Evolutionary conservation across 2,329 filamentous ascomycete genomes (phyloP), one percentile per base, ranked within the genome.

Genomic region (Colletotrichum lupini): DNA sequence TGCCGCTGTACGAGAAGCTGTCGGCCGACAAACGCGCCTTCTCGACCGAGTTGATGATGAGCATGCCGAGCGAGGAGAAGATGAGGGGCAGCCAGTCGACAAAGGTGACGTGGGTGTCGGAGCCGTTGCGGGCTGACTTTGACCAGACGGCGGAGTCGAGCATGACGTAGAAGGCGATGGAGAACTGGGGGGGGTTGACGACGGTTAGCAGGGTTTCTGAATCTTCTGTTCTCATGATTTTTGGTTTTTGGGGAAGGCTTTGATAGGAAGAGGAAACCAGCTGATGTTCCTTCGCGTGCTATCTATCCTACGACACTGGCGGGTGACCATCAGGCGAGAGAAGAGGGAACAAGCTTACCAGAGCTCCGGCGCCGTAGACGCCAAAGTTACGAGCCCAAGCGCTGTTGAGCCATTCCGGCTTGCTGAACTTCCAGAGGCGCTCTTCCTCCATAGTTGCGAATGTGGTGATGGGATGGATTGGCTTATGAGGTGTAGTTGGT

Each of bases 11-110:
- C 75, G 86, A 88, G 81, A 91, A 91, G 68, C 85, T 88, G 83
- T 93, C 90, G 77, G 88, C 86, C 77, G 89, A 89, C 75, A 93
- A 86, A 66, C 91, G 88, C 73, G 90, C 85, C 83, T 93, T 92
- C 83, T 92, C 90, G 75, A 92, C 90, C 76, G 87, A 90, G 86
- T 93, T 92, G 85, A 92, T 92, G 81, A 92, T 92, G 72, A 93
- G 86, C 90, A 93, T 92, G 75, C 91, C 91, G 75, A 92, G 85
- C 75, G 88, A 87, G 76, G 88, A 90, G 85, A 92, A 92, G 81
- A 92, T 88, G 76, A 93, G 87, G 64, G 91, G 91, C 75, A 92
- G 88, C 91, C 91, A 93, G 87, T 93, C 91, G 82, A 92, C 86
- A 78, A 92, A 93, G 76, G 85, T 90, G 78, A 93, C 86, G 83